These are phyloP conservation scores for Oryza punctata DNA, from an alignment of 176 grass and related monocot species.

Conservation along the genomic window DNA sequence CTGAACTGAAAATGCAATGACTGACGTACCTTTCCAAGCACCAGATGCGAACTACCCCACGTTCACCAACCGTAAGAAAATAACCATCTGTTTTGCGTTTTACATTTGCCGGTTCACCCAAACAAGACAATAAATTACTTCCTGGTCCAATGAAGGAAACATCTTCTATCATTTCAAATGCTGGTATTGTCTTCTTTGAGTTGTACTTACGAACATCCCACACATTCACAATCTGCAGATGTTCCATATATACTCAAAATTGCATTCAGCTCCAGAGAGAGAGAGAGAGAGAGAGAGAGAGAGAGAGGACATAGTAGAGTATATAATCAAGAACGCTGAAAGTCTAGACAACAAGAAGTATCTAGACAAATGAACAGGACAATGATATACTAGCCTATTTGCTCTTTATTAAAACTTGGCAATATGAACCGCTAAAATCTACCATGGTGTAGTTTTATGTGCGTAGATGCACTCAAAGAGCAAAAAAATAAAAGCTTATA, in stretches of 20 bases:
- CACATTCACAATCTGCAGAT: constrained; percentile 73
- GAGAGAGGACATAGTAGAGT: background rate
- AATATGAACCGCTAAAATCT: background rate
- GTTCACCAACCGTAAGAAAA: constrained; percentile 95
- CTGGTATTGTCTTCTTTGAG: constrained; percentile 81
- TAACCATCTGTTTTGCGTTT: constrained; percentile 46
- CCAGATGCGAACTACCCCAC: constrained; percentile 79
- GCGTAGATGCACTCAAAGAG: background rate
- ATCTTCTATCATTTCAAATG: constrained; percentile 94
- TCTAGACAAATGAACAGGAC: background rate
- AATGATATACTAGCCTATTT: background rate
- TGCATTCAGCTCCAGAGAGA: constrained; percentile 26
- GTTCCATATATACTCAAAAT: constrained; percentile 18
- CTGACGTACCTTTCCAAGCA: constrained; percentile 71
- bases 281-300: background rate
- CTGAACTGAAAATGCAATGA: constrained; percentile 2
- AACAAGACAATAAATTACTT: constrained; percentile 56
- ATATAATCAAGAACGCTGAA: constrained; percentile 8
- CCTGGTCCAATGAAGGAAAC: constrained; percentile 67
- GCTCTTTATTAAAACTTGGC: constrained; percentile 9
- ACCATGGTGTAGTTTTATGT: background rate
- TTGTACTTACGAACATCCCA: constrained; percentile 76
- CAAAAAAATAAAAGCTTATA: background rate
- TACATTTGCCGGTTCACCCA: constrained; percentile 42
- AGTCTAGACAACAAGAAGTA: constrained; percentile 5